These are phyloP conservation scores for Xylaria arbuscula DNA, from an alignment of 2,329 filamentous ascomycete species.

Conservation along the genomic window DNA sequence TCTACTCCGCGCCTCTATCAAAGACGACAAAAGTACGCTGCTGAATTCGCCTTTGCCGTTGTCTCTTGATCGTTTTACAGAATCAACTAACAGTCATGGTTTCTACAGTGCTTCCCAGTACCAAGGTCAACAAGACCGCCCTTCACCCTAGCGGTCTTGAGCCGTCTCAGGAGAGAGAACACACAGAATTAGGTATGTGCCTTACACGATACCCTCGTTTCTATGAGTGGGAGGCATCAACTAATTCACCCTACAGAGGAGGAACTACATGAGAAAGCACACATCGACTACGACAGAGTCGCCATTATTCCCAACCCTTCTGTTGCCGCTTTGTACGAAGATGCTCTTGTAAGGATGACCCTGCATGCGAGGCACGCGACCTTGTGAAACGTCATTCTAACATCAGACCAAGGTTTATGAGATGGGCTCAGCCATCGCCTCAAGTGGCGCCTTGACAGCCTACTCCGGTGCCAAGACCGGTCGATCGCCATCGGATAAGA, in stretches of 20 bases:
- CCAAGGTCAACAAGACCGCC: slow-evolving; percentile 85
- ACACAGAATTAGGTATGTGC: slow-evolving; percentile 84
- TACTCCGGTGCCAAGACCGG: slow-evolving; percentile 99
- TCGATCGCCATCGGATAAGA: slow-evolving; percentile 95
- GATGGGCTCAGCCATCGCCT: slow-evolving; percentile 96
- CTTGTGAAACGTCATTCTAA: slow-evolving; percentile 38
- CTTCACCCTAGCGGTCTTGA: slow-evolving; percentile 91
- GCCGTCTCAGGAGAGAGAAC: slow-evolving; percentile 75
- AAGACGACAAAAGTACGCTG: slow-evolving; percentile 46
- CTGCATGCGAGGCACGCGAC: slow-evolving; percentile 32
- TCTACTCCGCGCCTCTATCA: slow-evolving; percentile 47
- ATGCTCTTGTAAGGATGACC: slow-evolving; percentile 78
- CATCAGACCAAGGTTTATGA: slow-evolving; percentile 74
- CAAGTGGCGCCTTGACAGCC: slow-evolving; percentile 91
- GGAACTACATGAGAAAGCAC: slow-evolving; percentile 95
- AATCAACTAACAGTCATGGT: slow-evolving; percentile 38
- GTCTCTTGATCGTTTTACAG: not conserved
- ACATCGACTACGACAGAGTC: slow-evolving; percentile 99
- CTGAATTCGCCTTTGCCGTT: not conserved
- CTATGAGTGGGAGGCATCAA: slow-evolving; percentile 14
- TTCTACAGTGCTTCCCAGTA: slow-evolving; percentile 63
- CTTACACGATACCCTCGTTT: slow-evolving; percentile 15
- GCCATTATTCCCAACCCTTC: slow-evolving; percentile 96
- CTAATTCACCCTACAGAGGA: slow-evolving; percentile 68
- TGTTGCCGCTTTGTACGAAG: slow-evolving; percentile 96